Percentiles rank a stretch among this genome's conserved stretches.
Conservation (phyloP, 257 asterid species). For the Primulina eburnea region DNA sequence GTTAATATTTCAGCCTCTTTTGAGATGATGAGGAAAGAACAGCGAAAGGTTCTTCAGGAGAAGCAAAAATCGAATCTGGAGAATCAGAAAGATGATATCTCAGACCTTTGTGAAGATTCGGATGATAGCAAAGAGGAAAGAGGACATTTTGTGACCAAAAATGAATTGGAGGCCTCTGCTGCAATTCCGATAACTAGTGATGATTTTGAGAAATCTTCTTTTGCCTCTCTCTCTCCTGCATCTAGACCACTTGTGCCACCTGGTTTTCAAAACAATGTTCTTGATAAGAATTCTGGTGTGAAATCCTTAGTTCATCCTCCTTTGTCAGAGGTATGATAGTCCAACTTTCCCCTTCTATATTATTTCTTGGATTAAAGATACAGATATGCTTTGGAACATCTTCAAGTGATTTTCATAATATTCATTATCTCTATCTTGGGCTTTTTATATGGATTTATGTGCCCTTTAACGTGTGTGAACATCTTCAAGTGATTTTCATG, state of each 20-base stretch:
- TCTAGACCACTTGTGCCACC: slow-evolving; percentile 86
- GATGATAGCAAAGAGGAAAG: slow-evolving; percentile 51
- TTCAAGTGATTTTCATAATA: slow-evolving; percentile 9
- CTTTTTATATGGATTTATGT: neutral
- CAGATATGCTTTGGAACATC: slow-evolving; percentile 4
- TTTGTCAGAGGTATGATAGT: slow-evolving; percentile 46
- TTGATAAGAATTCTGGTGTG: slow-evolving; percentile 59
- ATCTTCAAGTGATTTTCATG: too few relatives aligned
- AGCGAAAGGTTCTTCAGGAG: slow-evolving; percentile 77
- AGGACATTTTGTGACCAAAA: slow-evolving; percentile 31
- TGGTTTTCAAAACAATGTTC: slow-evolving; percentile 56
- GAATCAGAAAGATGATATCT: slow-evolving; percentile 39
- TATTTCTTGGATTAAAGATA: slow-evolving; percentile 18
- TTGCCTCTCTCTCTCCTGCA: slow-evolving; percentile 53
- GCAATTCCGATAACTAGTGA: slow-evolving; percentile 31
- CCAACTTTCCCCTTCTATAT: slow-evolving; percentile 5
- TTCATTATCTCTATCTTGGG: slow-evolving; percentile 7
- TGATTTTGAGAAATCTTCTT: slow-evolving; percentile 58
- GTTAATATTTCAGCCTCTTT: slow-evolving; percentile 61
- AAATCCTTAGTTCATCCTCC: slow-evolving; percentile 47
- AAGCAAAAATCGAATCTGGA: slow-evolving; percentile 59
- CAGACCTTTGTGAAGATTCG: slow-evolving; percentile 39
- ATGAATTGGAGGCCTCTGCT: slow-evolving; percentile 46
- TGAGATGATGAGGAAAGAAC: slow-evolving; percentile 95
- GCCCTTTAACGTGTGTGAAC: too few relatives aligned